Conservation (phyloP, 768 basidiomycete species). For the Exidia glandulosa region DNA sequence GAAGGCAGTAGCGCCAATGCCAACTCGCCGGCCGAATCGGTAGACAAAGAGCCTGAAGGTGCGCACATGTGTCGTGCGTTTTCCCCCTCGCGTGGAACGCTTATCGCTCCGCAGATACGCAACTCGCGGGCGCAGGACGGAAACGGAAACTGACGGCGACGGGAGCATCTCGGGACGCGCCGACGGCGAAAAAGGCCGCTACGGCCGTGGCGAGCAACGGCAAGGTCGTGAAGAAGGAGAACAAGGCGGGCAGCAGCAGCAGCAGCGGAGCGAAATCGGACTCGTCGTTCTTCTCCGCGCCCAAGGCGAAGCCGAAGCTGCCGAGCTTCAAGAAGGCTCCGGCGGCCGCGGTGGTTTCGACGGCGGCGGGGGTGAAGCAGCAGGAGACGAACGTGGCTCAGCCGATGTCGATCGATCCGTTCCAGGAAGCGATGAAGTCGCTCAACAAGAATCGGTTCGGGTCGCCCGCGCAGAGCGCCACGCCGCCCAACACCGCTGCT, state of each 20-base stretch:
- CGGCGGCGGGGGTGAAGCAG: conserved; percentile 31
- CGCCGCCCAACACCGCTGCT: conserved; percentile 25
- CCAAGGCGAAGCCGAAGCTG: conserved; percentile 72
- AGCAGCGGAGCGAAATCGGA: conserved; percentile 64
- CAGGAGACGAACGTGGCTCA: conserved; percentile 56
- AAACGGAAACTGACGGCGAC: conserved; percentile 64
- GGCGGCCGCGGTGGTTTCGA: conserved; percentile 21
- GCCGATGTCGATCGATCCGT: conserved; percentile 68
- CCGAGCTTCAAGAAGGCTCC: conserved; percentile 73
- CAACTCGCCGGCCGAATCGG: neutral
- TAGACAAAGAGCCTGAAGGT: neutral
- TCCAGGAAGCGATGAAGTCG: conserved; percentile 70
- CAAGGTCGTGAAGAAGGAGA: conserved; percentile 48
- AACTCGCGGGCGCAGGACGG: no score
- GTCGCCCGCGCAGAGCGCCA: conserved; percentile 51
- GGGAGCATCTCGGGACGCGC: conserved; percentile 18
- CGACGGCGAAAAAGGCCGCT: conserved; percentile 48
- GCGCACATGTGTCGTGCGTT: neutral
- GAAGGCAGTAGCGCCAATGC: neutral
- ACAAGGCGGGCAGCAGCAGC: conserved; percentile 18
- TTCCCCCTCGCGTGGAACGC: neutral
- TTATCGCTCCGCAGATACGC: neutral
- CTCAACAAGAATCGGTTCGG: conserved; percentile 54
- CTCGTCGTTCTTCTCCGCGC: conserved; percentile 80
- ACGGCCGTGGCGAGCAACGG: conserved; percentile 22